Evolutionary conservation across 371 early-diverging fungal genomes (phyloP).

Genomic region (Mucor plumbeus): DNA sequence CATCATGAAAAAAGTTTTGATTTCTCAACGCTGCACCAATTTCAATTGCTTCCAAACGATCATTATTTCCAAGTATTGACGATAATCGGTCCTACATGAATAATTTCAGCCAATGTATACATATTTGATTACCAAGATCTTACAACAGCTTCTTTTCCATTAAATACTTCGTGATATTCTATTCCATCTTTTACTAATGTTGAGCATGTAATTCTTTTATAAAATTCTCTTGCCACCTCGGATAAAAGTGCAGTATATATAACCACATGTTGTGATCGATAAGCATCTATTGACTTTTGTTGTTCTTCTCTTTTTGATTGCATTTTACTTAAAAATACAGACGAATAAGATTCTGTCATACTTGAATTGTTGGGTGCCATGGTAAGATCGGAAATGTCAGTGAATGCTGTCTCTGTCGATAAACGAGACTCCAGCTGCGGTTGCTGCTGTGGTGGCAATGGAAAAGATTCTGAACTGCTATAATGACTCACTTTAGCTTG

Average conservation of each 20-base stretch:
- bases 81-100: conserved; percentile 67
- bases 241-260: conserved; percentile 86
- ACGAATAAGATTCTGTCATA: conserved; percentile 28
- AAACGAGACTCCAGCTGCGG: conserved; percentile 1
- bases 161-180: conserved; percentile 83
- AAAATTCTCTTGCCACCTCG: conserved; percentile 77
- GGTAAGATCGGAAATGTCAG: conserved; percentile 1
- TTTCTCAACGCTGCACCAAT: conserved; percentile 82
- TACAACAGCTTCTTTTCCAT: conserved; percentile 87
- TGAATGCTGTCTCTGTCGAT: background rate
- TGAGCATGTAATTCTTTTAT: conserved; percentile 47
- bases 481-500: conserved; percentile 2
- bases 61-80: conserved; percentile 72
- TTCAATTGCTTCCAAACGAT: conserved; percentile 82
- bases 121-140: conserved; percentile 10
- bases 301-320: conserved; percentile 40
- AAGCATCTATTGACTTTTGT: conserved; percentile 26
- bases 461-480: conserved; percentile 49
- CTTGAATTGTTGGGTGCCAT: conserved; percentile 3
- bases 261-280: conserved; percentile 11
- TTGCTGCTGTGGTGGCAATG: conserved; percentile 19
- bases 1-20: conserved; percentile 86
- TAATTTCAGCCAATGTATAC: background rate
- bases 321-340: conserved; percentile 40
- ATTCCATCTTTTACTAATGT: conserved; percentile 77